Evolutionary conservation across 768 basidiomycete species (phyloP), one percentile per base, ranked within the genome.

Genomic region (Agaricus blazei): DNA sequence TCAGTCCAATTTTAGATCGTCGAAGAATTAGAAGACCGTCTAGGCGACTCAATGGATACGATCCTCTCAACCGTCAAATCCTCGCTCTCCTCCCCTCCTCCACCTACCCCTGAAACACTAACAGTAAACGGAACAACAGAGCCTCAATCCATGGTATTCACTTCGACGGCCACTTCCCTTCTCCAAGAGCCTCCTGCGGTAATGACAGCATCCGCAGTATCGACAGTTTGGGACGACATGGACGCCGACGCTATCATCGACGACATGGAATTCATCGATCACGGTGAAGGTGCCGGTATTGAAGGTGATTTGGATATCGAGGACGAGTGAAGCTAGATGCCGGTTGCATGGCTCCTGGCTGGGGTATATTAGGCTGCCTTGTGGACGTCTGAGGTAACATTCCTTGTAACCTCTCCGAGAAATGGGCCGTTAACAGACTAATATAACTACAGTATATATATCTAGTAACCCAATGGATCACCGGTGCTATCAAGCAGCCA

Each of bases 21-120:
- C 8, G 95, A 98, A 70, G 94, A 98, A 67, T 71, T 93, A 2
- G 91, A 94, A 68, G 87, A 90, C 60, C 81, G 94, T 43, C 78
- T 93, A 4, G 84, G 85, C 0, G 79, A 85, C 40, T 73, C 77
- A 31, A 84, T 88, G 70, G 80, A 86, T 2, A 82, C 85, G 8
- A 82, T 95, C 9, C 72, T 93, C 0, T 63, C 66, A 4, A 66
- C 73, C 28, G 86, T 95, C 24, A 71, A 81, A 31, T 44, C 58
- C 3, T 56, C 54, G 15, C 48, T 52, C 6, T 43, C 44, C 12
- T 19, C 38, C 12, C 12, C 24, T 36, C 41, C 24, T 23, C n/a
- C 8, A 36, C 43, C 40, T 3, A 8, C 31, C 1, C 29, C 29
- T n/a, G 51, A 26, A 41, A 28, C 49, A 36, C 24, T 8, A 48